Evolutionary conservation across 108 stramenopile species (phyloP).

Genomic region (Cyclotella baltica): DNA sequence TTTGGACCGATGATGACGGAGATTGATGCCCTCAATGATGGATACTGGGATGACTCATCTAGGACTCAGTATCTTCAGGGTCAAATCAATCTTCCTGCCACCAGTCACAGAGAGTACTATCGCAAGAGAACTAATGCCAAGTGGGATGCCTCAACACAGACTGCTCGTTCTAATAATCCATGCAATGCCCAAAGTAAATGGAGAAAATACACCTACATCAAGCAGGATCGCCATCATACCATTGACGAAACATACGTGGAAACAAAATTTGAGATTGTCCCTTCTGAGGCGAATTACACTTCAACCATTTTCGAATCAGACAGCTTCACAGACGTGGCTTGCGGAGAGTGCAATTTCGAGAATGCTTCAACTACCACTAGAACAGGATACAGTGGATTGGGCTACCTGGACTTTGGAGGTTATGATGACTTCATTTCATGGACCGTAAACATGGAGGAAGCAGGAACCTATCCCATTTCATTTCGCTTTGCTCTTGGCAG

Average conservation of each 20-base stretch:
- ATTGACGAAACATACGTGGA: conserved; percentile 1
- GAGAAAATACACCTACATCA: conserved; percentile 47
- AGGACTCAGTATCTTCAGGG: conserved; percentile 25
- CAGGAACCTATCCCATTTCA: conserved; percentile 31
- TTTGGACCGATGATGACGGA: conserved; percentile 58
- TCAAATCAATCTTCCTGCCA: conserved; percentile 42
- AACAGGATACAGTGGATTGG: conserved; percentile 38
- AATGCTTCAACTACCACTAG: conserved; percentile 8
- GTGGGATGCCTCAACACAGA: conserved; percentile 37
- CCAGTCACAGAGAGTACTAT: conserved; percentile 59
- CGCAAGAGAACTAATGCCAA: conserved; percentile 47
- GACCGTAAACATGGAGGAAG: conserved; percentile 20
- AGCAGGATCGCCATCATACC: conserved; percentile 40
- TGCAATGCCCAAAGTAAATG: conserved; percentile 47
- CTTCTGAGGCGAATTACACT: conserved; percentile 23
- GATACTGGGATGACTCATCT: conserved; percentile 15
- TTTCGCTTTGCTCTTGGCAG: conserved; percentile 35
- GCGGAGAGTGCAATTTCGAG: conserved; percentile 8
- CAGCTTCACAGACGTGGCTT: conserved; percentile 12
- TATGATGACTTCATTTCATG: conserved; percentile 33
- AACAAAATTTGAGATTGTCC: conserved; percentile 49
- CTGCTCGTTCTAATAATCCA: conserved; percentile 52
- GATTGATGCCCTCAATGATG: conserved; percentile 40
- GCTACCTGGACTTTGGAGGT: conserved; percentile 38
- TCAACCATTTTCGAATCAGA: conserved; percentile 45